These are phyloP conservation scores for Leishmania aethiopica DNA, from an alignment of 208 protist species.

Conservation along the genomic window DNA sequence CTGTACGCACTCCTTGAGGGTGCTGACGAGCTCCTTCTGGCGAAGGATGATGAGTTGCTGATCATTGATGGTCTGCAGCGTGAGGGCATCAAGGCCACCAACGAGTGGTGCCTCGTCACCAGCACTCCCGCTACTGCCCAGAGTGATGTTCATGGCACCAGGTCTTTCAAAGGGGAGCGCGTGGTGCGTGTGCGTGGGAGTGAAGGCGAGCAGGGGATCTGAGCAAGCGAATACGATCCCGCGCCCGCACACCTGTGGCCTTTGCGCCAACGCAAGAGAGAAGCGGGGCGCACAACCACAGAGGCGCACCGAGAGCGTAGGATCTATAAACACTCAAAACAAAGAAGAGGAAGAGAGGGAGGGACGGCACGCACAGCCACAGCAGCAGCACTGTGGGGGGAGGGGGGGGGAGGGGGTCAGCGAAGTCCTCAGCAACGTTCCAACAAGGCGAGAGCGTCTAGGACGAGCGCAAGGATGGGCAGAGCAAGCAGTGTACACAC, in stretches of 20 bases:
- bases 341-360: neutral
- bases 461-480: neutral
- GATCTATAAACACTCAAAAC: neutral
- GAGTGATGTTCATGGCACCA: neutral
- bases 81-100: constrained; percentile 28
- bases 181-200: neutral
- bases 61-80: constrained; percentile 66
- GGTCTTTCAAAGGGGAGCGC: neutral
- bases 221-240: neutral
- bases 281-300: neutral
- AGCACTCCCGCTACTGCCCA: neutral
- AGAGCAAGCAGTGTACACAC: neutral
- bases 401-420: neutral
- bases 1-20: constrained; percentile 48
- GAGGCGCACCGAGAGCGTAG: neutral
- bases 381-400: neutral
- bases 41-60: constrained; percentile 74
- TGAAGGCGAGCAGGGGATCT: neutral
- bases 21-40: constrained; percentile 55
- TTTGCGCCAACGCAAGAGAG: neutral
- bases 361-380: neutral
- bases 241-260: neutral
- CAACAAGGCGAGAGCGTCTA: neutral
- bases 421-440: neutral
- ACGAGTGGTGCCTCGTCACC: neutral